Percentiles rank a stretch among this genome's conserved stretches.
Conservation (phyloP, 169 alveolate genomes). For the Eimeria praecox region DNA sequence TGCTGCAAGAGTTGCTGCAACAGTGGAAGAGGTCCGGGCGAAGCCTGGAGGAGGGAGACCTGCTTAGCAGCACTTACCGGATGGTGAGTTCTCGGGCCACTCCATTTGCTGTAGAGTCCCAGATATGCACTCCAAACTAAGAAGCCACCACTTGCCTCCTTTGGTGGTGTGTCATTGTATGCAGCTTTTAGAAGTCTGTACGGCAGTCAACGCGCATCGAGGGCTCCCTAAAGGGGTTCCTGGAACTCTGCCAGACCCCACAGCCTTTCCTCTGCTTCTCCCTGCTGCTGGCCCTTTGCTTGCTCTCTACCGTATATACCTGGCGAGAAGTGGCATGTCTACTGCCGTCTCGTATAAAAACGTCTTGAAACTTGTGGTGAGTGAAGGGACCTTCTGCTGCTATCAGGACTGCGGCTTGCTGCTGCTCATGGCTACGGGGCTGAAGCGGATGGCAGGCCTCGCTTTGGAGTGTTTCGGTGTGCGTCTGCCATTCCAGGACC, state of each 20-base stretch:
- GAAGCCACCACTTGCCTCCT: not conserved
- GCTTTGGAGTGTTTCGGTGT: not conserved
- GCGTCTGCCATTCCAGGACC: conserved; percentile 44
- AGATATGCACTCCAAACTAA: not conserved
- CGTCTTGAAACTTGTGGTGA: conserved; percentile 46
- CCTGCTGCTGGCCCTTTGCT: conserved; percentile 69
- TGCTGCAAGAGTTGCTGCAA: conserved; percentile 31
- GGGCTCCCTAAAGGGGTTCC: conserved; percentile 12
- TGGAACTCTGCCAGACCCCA: not conserved
- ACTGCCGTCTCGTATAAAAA: conserved; percentile 16
- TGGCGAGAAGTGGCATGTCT: conserved; percentile 11
- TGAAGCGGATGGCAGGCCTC: not conserved
- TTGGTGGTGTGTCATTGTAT: conserved; percentile 36
- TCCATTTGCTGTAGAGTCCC: not conserved
- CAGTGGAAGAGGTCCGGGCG: not conserved
- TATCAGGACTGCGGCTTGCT: not conserved
- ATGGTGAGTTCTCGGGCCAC: conserved; percentile 27
- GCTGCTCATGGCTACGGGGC: not conserved
- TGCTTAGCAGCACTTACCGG: conserved; percentile 39
- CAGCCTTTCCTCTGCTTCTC: not conserved
- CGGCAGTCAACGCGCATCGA: not conserved
- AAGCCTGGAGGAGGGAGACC: not conserved
- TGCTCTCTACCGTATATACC: conserved; percentile 35
- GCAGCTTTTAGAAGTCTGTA: conserved; percentile 50
- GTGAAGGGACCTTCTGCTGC: not conserved